Evolutionary conservation across 352 stramenopile genomes (phyloP).

Genomic region (Globisporangium lucens): DNA sequence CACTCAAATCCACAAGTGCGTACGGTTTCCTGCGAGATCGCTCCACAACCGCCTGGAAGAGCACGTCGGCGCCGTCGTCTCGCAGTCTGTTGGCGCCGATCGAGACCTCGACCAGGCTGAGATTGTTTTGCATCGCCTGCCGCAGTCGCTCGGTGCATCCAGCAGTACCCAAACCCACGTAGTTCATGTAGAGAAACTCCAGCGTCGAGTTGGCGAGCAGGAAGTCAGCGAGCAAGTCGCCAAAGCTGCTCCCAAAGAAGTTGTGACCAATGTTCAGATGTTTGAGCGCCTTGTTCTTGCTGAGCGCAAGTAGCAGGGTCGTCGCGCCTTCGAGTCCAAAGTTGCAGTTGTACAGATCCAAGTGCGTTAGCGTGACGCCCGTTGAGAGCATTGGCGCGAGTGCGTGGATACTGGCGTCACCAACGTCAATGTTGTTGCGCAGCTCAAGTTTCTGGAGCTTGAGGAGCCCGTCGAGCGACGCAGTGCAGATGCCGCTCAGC

Average conservation of each 20-base stretch:
- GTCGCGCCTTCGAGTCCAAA: constrained; percentile 62
- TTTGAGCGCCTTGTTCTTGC: constrained; percentile 44
- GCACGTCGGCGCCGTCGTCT: constrained; percentile 40
- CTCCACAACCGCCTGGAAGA: constrained; percentile 52
- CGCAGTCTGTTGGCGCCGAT: constrained; percentile 70
- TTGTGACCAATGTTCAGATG: constrained; percentile 73
- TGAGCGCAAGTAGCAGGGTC: constrained; percentile 53
- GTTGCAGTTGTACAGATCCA: constrained; percentile 68
- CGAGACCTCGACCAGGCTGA: constrained; percentile 44
- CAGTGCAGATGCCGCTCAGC: constrained; percentile 38
- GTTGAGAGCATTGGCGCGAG: constrained; percentile 63
- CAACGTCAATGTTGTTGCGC: constrained; percentile 61
- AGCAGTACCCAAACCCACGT: constrained; percentile 50
- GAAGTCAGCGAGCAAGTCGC: constrained; percentile 67
- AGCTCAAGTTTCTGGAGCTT: constrained; percentile 56
- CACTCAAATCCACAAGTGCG: constrained; percentile 57
- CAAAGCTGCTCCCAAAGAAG: constrained; percentile 62
- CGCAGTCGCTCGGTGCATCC: constrained; percentile 50
- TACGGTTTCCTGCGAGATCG: constrained; percentile 40
- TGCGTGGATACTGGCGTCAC: constrained; percentile 55
- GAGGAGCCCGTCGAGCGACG: constrained; percentile 47
- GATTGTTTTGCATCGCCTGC: constrained; percentile 48
- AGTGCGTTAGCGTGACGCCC: constrained; percentile 36
- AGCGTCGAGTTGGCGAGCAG: constrained; percentile 53
- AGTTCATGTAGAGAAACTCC: constrained; percentile 49